Base-by-base conservation (phyloP, 306 rosid species). In the Cucumis melo region DNA sequence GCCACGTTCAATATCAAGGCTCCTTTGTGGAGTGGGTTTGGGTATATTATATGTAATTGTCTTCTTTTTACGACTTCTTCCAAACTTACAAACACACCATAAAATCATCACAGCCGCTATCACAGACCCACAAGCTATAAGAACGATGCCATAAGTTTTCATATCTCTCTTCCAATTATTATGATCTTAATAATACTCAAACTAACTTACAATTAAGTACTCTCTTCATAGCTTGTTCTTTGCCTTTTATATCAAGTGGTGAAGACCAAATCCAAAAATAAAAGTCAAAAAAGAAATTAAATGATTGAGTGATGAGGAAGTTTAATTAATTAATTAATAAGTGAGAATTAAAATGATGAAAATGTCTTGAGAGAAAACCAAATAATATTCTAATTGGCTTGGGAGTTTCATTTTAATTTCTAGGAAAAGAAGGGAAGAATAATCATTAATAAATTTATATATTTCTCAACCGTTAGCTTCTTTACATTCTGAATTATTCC, bases 71-170 rank as follows among this genome's bases (percentile, higher is more conserved):
- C 50, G 10, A 5, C 78, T 19, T n/a, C 78, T 19, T n/a, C 38
- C 20, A 10, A 1, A 15, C 6, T 15, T 46, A 46, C 77, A 60
- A 19, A 81, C 41, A 24, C 67, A 81, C 5, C 34, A 46, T 50
- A 80, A 13, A 20, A 75, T 23, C 27, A 79, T 5, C 15, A 55
- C 24, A 1, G 24, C 58, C 7, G 44, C 76, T 20, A 76, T 1
- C 56, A 41, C 77, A n/a, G 68, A 80, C 11, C 76, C 86, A 1
- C 5, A 11, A 20, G 34, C 42, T 53, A 83, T 61, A 16, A 77
- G 77, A 32, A 44, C 51, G 1, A 76, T 62, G 6, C 41, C 86
- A 34, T 76, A 38, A 8, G 64, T 48, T 44, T 72, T 32, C 83
- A 53, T 50, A 8, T 50, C 7, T 7, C 55, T 19, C 36, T 5